A percentile compares a stretch with the other conserved stretches of the same genome.
Conservation (phyloP, 352 stramenopile genomes). For the Globisporangium radiosum region DNA sequence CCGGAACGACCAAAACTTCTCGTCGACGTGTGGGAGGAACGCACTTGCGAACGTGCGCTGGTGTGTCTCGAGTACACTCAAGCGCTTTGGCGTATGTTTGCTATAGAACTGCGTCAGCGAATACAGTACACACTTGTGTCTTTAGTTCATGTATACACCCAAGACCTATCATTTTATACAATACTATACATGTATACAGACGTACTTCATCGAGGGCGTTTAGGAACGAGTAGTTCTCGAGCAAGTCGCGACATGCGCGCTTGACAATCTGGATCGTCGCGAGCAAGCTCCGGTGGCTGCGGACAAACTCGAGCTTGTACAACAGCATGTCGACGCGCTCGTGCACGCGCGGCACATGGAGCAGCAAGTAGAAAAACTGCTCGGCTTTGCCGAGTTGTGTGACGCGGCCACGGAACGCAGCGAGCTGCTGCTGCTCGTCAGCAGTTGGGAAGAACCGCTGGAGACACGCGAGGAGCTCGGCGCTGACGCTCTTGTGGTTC, state of each 20-base stretch:
- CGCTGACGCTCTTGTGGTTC: conserved; percentile 49
- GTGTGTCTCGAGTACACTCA: conserved; percentile 25
- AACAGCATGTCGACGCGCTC: conserved; percentile 68
- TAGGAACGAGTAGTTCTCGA: conserved; percentile 67
- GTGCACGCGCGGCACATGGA: conserved; percentile 52
- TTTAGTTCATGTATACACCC: no score
- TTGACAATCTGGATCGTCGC: conserved; percentile 48
- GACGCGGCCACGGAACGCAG: conserved; percentile 33
- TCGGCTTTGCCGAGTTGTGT: conserved; percentile 61
- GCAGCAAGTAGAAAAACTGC: conserved; percentile 58
- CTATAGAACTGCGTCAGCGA: conserved; percentile 37
- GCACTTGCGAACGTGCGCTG: conserved; percentile 25
- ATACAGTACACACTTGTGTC: no score
- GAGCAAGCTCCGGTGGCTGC: conserved; percentile 33
- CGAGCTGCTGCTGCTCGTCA: conserved; percentile 44
- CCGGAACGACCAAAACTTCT: conserved; percentile 50
- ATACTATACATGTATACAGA: not conserved
- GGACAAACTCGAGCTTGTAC: conserved; percentile 67
- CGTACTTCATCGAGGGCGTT: conserved; percentile 39
- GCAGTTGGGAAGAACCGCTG: conserved; percentile 73
- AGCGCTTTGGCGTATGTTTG: conserved; percentile 22
- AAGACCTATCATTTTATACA: no score
- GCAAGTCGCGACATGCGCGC: conserved; percentile 51
- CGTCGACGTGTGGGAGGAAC: conserved; percentile 34
- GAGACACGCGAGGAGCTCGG: conserved; percentile 57